Conservation (phyloP, 208 protist species). For the Crithidia expoeki region DNA sequence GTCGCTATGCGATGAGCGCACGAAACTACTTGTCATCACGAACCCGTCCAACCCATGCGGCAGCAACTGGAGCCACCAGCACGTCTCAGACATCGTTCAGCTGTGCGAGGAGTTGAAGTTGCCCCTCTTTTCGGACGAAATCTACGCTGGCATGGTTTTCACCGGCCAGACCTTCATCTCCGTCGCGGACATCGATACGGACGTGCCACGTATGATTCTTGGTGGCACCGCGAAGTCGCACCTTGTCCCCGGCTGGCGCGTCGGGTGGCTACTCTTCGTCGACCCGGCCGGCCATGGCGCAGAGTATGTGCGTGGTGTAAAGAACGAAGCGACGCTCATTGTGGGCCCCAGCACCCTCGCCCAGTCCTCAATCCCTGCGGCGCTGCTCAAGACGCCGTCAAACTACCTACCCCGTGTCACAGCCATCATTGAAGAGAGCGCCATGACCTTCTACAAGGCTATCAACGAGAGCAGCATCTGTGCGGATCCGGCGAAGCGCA, state of each 20-base stretch:
- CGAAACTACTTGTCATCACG: constrained; percentile 88
- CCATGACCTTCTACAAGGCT: constrained; percentile 35
- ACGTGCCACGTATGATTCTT: constrained; percentile 83
- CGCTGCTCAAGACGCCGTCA: constrained; percentile 69
- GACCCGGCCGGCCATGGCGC: constrained; percentile 47
- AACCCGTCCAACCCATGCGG: constrained; percentile 97
- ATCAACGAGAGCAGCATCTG: constrained; percentile 37
- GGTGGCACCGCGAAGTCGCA: constrained; percentile 92
- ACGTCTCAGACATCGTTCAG: constrained; percentile 77
- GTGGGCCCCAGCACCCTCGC: constrained; percentile 83
- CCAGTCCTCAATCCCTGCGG: constrained; percentile 76
- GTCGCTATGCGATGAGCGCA: constrained; percentile 77
- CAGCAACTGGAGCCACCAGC: constrained; percentile 79
- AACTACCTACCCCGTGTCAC: constrained; percentile 50
- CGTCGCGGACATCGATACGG: constrained; percentile 78
- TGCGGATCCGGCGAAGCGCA: constrained; percentile 33
- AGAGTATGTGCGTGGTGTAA: constrained; percentile 48
- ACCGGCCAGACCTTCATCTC: constrained; percentile 58
- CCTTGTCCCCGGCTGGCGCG: constrained; percentile 92
- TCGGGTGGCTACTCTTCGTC: constrained; percentile 89
- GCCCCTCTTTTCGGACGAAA: constrained; percentile 94
- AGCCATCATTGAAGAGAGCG: constrained; percentile 43
- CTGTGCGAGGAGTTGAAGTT: constrained; percentile 73
- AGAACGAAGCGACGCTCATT: constrained; percentile 57
- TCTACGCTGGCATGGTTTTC: constrained; percentile 96